Percentiles rank a stretch among this genome's conserved stretches.
These are phyloP conservation scores for Rhodotorula sp. DNA, from an alignment of 1,284 basidiomycete species.

Conservation along the genomic window DNA sequence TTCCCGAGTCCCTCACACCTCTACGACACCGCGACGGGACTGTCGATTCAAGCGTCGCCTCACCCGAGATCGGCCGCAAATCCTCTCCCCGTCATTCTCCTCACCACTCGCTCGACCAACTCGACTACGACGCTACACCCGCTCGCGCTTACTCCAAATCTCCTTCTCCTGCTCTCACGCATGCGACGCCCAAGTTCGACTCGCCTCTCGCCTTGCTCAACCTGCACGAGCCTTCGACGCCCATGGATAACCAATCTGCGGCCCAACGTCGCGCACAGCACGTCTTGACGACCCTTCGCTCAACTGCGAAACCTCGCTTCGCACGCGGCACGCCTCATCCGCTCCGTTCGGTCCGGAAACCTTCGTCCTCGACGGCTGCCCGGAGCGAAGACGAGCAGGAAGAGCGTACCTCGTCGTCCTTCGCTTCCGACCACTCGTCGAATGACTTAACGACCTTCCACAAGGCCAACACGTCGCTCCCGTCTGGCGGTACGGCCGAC, in stretches of 20 bases:
- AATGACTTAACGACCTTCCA: constrained; percentile 75
- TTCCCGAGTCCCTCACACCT: constrained; percentile 17
- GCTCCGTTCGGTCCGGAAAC: constrained; percentile 21
- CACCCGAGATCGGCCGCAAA: constrained; percentile 22
- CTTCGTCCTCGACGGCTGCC: neutral
- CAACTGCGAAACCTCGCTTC: constrained; percentile 40
- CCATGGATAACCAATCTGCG: constrained; percentile 22
- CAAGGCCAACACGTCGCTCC: constrained; percentile 71
- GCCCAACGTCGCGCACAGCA: constrained; percentile 40
- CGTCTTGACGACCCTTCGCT: constrained; percentile 39
- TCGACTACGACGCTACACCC: constrained; percentile 7
- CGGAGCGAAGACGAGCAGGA: neutral
- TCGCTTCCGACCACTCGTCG: constrained; percentile 74
- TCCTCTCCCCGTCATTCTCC: constrained; percentile 22
- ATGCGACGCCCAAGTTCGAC: constrained; percentile 5
- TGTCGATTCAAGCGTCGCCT: neutral
- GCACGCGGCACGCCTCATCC: constrained; percentile 30
- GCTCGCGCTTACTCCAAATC: constrained; percentile 9
- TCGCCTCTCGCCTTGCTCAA: constrained; percentile 15
- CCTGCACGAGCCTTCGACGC: constrained; percentile 6
- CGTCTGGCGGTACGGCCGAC: constrained; percentile 23
- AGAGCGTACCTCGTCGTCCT: constrained; percentile 51
- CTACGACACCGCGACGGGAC: constrained; percentile 15
- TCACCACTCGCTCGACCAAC: neutral
- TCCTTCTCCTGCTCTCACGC: constrained; percentile 9